phyloP scores from a whole-genome alignment of 1,284 basidiomycete species.

The Boletus hoseneyae region DNA sequence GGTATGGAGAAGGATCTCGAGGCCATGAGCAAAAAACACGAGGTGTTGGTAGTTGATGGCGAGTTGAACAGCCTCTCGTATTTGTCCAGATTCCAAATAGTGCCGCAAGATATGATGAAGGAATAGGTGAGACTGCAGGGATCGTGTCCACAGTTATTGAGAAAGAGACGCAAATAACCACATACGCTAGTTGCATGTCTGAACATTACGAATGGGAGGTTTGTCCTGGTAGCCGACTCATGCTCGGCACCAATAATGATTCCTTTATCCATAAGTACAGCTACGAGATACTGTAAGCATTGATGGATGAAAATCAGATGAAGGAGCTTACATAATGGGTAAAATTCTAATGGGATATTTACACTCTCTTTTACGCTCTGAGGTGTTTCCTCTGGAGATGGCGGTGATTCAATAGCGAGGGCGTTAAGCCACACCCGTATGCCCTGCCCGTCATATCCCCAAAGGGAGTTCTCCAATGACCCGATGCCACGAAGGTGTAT shows the following conservation, averaged over 20 bases:
- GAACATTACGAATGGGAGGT: constrained; percentile 90
- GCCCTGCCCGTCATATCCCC: constrained; percentile 92
- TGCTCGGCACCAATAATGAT: constrained; percentile 97
- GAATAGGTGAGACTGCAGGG: constrained; percentile 83
- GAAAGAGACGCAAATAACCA: background rate
- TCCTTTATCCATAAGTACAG: constrained; percentile 97
- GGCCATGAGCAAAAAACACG: constrained; percentile 90
- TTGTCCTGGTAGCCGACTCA: constrained; percentile 73
- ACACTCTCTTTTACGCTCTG: constrained; percentile 89
- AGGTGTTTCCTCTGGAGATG: constrained; percentile 40
- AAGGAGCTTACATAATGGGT: constrained; percentile 80
- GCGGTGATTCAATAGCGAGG: constrained; percentile 74
- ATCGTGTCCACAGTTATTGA: constrained; percentile 1
- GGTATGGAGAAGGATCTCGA: constrained; percentile 92
- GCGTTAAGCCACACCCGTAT: constrained; percentile 97
- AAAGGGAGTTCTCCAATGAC: constrained; percentile 92
- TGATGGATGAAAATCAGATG: constrained; percentile 2
- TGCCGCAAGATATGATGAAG: constrained; percentile 88
- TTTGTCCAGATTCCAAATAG: constrained; percentile 71
- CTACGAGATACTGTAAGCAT: constrained; percentile 39
- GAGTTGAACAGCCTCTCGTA: constrained; percentile 80
- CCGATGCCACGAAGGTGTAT: constrained; percentile 93
- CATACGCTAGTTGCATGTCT: constrained; percentile 86
- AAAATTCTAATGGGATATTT: constrained; percentile 88
- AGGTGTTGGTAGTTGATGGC: constrained; percentile 86